Percentiles rank a stretch among this genome's conserved stretches.
These are phyloP conservation scores for Penicillium sp. DNA, from an alignment of 2,329 filamentous ascomycete species.

Conservation along the genomic window DNA sequence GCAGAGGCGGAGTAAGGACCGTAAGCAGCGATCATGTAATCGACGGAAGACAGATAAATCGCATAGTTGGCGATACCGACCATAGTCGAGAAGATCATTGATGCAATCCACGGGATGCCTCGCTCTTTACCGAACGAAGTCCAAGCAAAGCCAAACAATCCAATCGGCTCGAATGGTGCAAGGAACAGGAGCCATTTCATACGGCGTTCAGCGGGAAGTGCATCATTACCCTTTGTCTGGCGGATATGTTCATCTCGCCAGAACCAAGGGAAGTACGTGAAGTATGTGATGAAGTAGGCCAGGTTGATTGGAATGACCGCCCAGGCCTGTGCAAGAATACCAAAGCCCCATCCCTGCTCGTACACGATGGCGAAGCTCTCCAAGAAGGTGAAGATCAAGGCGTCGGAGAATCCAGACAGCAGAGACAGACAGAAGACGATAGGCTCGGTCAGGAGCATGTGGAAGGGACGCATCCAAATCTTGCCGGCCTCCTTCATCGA, in stretches of 20 bases:
- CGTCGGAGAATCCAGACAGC: slow-evolving; percentile 64
- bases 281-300: slow-evolving; percentile 67
- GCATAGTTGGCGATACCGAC: slow-evolving; percentile 74
- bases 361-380: slow-evolving; percentile 63
- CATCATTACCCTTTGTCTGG: slow-evolving; percentile 52
- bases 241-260: slow-evolving; percentile 44
- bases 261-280: slow-evolving; percentile 58
- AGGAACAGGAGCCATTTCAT: slow-evolving; percentile 69
- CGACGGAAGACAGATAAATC: slow-evolving; percentile 75
- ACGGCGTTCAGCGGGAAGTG: slow-evolving; percentile 64
- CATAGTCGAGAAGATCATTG: slow-evolving; percentile 66
- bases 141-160: slow-evolving; percentile 71
- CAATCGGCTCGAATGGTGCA: slow-evolving; percentile 65
- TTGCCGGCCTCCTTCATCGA: slow-evolving; percentile 59
- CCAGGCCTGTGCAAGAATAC: slow-evolving; percentile 60
- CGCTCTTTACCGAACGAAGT: slow-evolving; percentile 64
- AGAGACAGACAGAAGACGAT: slow-evolving; percentile 64
- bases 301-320: slow-evolving; percentile 69
- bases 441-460: slow-evolving; percentile 65
- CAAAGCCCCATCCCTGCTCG: slow-evolving; percentile 63
- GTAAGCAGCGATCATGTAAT: slow-evolving; percentile 76
- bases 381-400: slow-evolving; percentile 67
- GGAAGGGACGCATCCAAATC: slow-evolving; percentile 63
- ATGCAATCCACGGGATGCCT: slow-evolving; percentile 68
- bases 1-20: slow-evolving; percentile 73